Conservation (phyloP, 192 early-diverging fungal genomes). For the Globomyces pollinis-pini region DNA sequence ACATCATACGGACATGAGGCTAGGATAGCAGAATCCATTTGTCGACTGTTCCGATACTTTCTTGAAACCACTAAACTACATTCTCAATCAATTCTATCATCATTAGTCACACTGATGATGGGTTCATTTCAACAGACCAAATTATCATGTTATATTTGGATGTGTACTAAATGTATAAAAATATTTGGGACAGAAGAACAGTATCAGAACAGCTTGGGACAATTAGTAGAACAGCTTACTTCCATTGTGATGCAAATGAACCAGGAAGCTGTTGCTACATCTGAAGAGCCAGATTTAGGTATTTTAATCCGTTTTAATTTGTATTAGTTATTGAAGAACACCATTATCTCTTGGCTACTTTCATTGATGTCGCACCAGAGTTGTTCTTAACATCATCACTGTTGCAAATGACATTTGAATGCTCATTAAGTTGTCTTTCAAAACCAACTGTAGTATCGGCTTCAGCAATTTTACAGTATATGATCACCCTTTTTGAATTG, state of each 20-base stretch:
- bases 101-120: constrained; percentile 55
- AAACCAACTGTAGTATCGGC: constrained; percentile 43
- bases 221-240: constrained; percentile 60
- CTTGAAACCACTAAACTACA: constrained; percentile 48
- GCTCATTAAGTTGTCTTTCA: constrained; percentile 52
- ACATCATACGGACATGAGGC: constrained; percentile 38
- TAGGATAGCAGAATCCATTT: constrained; percentile 40
- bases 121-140: constrained; percentile 61
- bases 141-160: constrained; percentile 73
- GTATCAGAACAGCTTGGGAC: constrained; percentile 40
- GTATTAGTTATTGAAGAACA: constrained; percentile 69
- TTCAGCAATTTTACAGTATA: constrained; percentile 40
- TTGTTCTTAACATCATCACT: constrained; percentile 47
- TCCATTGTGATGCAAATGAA: constrained; percentile 57
- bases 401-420: constrained; percentile 51
- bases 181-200: constrained; percentile 53
- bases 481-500: constrained; percentile 33
- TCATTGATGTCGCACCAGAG: constrained; percentile 42
- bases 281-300: background rate
- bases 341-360: constrained; percentile 47
- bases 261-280: background rate
- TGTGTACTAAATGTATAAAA: constrained; percentile 54
- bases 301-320: background rate
- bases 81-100: constrained; percentile 47
- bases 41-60: constrained; percentile 48